These are phyloP conservation scores for Ophiostoma populinum DNA, from an alignment of 2,329 filamentous ascomycete species.

Conservation along the genomic window DNA sequence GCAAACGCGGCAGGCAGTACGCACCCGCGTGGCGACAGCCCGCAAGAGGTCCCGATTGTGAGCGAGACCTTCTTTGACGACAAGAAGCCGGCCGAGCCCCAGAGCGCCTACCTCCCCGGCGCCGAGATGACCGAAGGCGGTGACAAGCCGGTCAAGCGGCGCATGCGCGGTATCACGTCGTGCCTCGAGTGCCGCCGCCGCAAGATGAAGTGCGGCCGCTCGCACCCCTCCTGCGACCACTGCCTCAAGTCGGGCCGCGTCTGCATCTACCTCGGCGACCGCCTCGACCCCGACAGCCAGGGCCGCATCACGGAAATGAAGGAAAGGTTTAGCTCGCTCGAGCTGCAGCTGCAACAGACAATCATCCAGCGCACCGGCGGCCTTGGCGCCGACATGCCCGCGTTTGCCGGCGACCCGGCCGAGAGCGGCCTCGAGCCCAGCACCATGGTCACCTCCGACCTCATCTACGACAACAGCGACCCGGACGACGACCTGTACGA, in stretches of 20 bases:
- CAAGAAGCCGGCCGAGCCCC: neutral
- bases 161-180: conserved; percentile 50
- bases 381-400: conserved; percentile 4
- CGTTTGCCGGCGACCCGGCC: conserved; percentile 31
- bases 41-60: conserved; percentile 7
- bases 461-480: conserved; percentile 24
- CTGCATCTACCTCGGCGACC: conserved; percentile 47
- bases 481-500: neutral
- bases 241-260: conserved; percentile 37
- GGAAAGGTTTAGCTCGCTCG: conserved; percentile 57
- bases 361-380: conserved; percentile 7
- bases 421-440: conserved; percentile 6
- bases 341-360: conserved; percentile 52
- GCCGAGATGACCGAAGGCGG: neutral
- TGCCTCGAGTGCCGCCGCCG: conserved; percentile 56
- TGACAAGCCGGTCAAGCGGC: conserved; percentile 32
- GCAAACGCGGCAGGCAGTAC: too few species aligned
- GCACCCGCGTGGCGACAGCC: conserved; percentile 3
- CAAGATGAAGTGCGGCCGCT: conserved; percentile 66
- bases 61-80: conserved; percentile 7
- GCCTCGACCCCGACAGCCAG: conserved; percentile 52
- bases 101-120: neutral
- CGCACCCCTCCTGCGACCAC: conserved; percentile 52
- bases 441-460: conserved; percentile 5
- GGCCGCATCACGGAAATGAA: conserved; percentile 60